Evolutionary conservation across 108 stramenopile species (phyloP).

Genomic region (Cyclotella atomus): DNA sequence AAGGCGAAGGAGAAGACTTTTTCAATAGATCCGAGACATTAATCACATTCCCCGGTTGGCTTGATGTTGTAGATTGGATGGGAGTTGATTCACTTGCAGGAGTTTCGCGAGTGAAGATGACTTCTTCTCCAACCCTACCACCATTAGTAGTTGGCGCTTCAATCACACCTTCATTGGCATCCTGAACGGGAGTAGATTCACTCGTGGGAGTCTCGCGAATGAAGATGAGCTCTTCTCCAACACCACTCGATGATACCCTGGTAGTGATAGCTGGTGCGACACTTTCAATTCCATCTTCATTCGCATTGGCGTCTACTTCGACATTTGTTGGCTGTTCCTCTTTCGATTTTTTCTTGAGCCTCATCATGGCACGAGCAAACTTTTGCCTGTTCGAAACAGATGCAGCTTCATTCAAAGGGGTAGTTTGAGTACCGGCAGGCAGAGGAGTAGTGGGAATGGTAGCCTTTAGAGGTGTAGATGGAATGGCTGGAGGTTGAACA

Average conservation of each 20-base stretch:
- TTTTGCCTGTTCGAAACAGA: neutral
- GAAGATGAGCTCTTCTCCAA: too few relatives aligned
- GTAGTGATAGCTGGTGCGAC: too few relatives aligned
- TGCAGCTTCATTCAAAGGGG: neutral
- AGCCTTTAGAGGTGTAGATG: constrained; percentile 4
- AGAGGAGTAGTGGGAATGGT: neutral
- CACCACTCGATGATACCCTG: too few relatives aligned
- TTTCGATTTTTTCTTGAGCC: neutral
- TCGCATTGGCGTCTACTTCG: neutral
- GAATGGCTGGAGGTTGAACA: neutral
- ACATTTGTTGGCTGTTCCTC: neutral
- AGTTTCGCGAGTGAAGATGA: neutral
- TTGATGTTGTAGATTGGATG: neutral
- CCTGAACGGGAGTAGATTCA: too few relatives aligned
- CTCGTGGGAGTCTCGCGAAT: too few relatives aligned
- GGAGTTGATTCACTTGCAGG: neutral
- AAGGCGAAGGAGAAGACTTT: neutral
- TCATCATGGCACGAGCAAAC: neutral
- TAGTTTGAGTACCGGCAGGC: neutral
- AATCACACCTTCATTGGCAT: neutral
- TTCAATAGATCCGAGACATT: neutral
- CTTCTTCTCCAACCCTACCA: neutral
- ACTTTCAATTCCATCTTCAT: neutral
- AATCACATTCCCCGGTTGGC: neutral
- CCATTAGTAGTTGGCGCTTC: too few relatives aligned